These are phyloP conservation scores for Epichloe sp. DNA, from an alignment of 2,329 filamentous ascomycete species.

Conservation along the genomic window DNA sequence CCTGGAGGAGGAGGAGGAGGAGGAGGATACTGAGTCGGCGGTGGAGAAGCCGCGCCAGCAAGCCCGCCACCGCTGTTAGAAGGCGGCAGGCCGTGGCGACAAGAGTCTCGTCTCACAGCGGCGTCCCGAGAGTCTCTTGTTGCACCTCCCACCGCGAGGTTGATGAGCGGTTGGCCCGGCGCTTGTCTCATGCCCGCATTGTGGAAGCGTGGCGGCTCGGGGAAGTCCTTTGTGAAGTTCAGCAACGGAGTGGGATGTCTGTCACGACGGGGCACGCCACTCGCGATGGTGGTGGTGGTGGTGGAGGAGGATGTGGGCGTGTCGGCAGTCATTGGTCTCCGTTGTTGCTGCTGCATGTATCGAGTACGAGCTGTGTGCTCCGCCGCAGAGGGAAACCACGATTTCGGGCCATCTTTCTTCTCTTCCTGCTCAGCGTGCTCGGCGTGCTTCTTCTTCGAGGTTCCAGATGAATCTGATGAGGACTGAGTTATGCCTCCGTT, in stretches of 20 bases:
- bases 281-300: background rate
- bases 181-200: constrained; percentile 30
- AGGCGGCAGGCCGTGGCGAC: constrained; percentile 6
- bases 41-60: background rate
- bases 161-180: constrained; percentile 28
- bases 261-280: constrained; percentile 10
- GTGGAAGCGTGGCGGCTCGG: constrained; percentile 45
- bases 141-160: constrained; percentile 25
- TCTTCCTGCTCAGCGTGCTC: constrained; percentile 14
- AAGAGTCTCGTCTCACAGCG: background rate
- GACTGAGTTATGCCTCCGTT: constrained; percentile 24
- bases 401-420: constrained; percentile 12
- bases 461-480: constrained; percentile 8
- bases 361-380: constrained; percentile 25
- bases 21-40: constrained; percentile 16
- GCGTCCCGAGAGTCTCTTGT: constrained; percentile 2
- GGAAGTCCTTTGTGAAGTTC: constrained; percentile 48
- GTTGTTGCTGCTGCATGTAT: constrained; percentile 8
- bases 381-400: constrained; percentile 25
- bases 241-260: constrained; percentile 46
- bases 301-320: background rate
- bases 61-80: background rate
- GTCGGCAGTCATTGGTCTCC: constrained; percentile 16
- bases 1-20: constrained; percentile 4
- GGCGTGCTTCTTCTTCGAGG: background rate